A percentile compares a stretch with the other conserved stretches of the same genome.
phyloP scores from a whole-genome alignment of 139 green algal species.

The Gonium pectorale region DNA sequence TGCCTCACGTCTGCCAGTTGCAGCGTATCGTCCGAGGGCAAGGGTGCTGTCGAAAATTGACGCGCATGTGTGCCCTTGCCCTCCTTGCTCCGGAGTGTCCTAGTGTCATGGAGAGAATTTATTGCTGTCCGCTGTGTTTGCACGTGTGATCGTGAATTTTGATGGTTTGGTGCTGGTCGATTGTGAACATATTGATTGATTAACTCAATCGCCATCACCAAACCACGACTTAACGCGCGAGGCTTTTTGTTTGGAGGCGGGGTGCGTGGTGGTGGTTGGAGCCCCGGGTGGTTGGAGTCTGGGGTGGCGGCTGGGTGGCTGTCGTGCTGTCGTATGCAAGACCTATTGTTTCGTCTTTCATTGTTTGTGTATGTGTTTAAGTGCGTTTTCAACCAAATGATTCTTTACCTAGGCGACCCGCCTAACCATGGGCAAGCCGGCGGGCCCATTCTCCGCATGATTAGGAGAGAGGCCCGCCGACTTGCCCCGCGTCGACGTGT shows the following conservation, averaged over 20 bases:
- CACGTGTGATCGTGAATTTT: neutral
- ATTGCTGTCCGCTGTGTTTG: neutral
- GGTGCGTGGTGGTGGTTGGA: neutral
- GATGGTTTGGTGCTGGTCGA: conserved; percentile 14
- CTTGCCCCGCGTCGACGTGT: too few relatives aligned
- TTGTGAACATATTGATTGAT: conserved; percentile 30
- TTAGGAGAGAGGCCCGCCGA: neutral
- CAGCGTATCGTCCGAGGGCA: too few relatives aligned
- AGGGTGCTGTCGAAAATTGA: too few relatives aligned
- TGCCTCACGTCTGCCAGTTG: too few relatives aligned
- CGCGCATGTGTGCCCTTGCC: neutral
- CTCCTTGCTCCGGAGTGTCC: neutral
- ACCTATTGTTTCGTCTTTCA: neutral
- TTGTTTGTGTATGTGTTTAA: conserved; percentile 8
- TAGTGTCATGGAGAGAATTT: neutral
- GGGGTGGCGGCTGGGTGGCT: neutral
- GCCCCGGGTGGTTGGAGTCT: neutral
- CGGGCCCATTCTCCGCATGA: neutral
- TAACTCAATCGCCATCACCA: conserved; percentile 26
- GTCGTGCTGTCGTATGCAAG: neutral
- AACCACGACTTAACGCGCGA: conserved; percentile 14
- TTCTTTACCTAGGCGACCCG: neutral
- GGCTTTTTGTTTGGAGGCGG: neutral
- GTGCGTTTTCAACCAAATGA: neutral
- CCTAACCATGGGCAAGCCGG: neutral